Percentiles rank a stretch among this genome's conserved stretches.
Conservation (phyloP, 2,329 filamentous ascomycete genomes). For the Corinectria fuckeliana region DNA sequence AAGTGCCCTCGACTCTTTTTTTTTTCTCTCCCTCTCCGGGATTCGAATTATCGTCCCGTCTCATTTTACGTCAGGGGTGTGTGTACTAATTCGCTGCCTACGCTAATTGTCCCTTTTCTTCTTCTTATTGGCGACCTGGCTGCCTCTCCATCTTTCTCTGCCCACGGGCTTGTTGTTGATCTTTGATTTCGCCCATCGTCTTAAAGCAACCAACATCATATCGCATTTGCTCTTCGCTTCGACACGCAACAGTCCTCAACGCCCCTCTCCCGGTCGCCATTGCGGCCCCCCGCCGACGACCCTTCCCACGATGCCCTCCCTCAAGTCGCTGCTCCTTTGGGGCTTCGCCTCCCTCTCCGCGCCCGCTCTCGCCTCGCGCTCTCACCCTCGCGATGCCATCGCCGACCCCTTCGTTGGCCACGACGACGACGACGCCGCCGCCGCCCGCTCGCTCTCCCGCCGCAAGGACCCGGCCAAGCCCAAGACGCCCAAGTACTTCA, state of each 20-base stretch:
- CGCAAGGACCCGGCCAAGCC: constrained; percentile 10
- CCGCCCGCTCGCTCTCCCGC: constrained; percentile 1
- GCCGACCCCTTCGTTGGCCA: neutral
- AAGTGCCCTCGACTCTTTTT: too few species aligned
- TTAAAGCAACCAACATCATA: neutral
- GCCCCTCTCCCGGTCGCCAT: neutral
- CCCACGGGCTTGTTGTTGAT: too few species aligned
- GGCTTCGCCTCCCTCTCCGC: constrained; percentile 31
- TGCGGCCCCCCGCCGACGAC: neutral
- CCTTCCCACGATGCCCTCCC: constrained; percentile 33
- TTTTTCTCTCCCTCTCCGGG: neutral
- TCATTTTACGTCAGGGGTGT: neutral
- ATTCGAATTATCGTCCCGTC: neutral
- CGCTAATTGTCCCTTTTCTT: neutral
- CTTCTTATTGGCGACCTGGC: neutral
- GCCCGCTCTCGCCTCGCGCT: constrained; percentile 27
- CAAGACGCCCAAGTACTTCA: constrained; percentile 64
- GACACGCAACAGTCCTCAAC: neutral
- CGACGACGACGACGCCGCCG: neutral
- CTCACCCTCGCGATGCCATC: constrained; percentile 13
- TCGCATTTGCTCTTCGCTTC: neutral
- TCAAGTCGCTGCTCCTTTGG: constrained; percentile 36
- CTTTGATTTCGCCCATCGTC: neutral
- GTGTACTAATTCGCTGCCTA: neutral
- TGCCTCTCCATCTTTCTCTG: neutral